phyloP scores from a whole-genome alignment of 1,284 basidiomycete genomes.

The Austroboletus olivaceoglutinosus region DNA sequence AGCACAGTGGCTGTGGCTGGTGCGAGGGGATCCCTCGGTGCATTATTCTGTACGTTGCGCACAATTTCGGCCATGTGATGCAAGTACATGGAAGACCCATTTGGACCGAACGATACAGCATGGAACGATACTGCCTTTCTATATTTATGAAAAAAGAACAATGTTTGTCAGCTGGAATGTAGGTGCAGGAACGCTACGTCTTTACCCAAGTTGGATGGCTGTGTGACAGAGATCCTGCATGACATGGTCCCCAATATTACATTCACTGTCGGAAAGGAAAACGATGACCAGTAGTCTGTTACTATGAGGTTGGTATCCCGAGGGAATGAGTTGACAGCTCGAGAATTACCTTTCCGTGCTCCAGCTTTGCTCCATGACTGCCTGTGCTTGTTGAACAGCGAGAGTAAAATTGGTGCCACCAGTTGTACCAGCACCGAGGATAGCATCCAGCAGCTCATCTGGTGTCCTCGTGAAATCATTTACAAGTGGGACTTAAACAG shows the following conservation, averaged over 20 bases:
- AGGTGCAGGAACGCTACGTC: background rate
- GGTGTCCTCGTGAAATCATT: conserved; percentile 54
- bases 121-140: conserved; percentile 62
- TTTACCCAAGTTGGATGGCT: conserved; percentile 49
- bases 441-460: conserved; percentile 41
- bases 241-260: conserved; percentile 37
- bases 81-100: conserved; percentile 34
- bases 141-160: background rate
- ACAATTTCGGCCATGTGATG: conserved; percentile 56
- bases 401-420: conserved; percentile 50
- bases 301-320: background rate
- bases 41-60: conserved; percentile 45
- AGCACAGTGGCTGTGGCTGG: conserved; percentile 37
- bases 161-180: background rate
- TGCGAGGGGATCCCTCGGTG: conserved; percentile 45
- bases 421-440: conserved; percentile 35
- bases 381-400: conserved; percentile 41
- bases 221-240: conserved; percentile 48
- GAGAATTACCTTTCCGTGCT: conserved; percentile 49
- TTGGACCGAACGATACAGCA: conserved; percentile 54
- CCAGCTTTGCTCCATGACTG: conserved; percentile 50
- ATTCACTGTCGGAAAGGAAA: conserved; percentile 62
- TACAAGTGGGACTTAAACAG: conserved; percentile 26
- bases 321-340: background rate
- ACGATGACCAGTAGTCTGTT: conserved; percentile 57